Evolutionary conservation across 1,139 yeast genomes (phyloP).

Genomic region (Yamadazyma diddensiae): DNA sequence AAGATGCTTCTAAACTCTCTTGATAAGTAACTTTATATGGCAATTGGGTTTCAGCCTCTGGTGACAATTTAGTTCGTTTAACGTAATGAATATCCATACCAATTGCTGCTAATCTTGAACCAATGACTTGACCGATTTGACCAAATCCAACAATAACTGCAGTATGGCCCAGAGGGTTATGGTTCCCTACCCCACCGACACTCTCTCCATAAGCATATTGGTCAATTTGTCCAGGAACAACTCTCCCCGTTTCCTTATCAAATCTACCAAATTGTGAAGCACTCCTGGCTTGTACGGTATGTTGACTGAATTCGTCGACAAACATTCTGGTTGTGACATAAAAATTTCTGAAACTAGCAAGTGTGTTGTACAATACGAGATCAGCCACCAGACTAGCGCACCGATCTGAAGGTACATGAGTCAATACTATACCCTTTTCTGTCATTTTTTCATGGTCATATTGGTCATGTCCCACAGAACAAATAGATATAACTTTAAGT

Average conservation of each 20-base stretch:
- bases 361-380: constrained; percentile 56
- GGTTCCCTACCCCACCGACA: constrained; percentile 31
- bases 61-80: constrained; percentile 50
- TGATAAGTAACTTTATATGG: constrained; percentile 48
- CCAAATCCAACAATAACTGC: constrained; percentile 80
- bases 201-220: constrained; percentile 50
- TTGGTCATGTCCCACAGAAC: constrained; percentile 70
- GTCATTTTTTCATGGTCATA: constrained; percentile 45
- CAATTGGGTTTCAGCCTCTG: constrained; percentile 31
- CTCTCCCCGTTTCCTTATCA: constrained; percentile 33
- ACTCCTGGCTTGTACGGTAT: constrained; percentile 43
- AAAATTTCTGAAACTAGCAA: constrained; percentile 63
- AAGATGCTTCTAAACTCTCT: constrained; percentile 30
- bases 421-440: constrained; percentile 48
- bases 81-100: constrained; percentile 70
- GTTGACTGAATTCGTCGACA: constrained; percentile 19
- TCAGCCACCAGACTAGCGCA: constrained; percentile 80
- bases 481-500: constrained; percentile 57
- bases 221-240: constrained; percentile 23
- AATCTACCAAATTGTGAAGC: constrained; percentile 33
- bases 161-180: constrained; percentile 55
- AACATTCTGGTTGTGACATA: constrained; percentile 46
- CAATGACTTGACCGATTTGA: constrained; percentile 67
- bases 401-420: constrained; percentile 63
- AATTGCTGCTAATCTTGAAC: constrained; percentile 49